Percentiles rank a stretch among this genome's conserved stretches.
These are phyloP conservation scores for Kodamaea sagamina DNA, from an alignment of 805 yeast genomes.

Conservation along the genomic window DNA sequence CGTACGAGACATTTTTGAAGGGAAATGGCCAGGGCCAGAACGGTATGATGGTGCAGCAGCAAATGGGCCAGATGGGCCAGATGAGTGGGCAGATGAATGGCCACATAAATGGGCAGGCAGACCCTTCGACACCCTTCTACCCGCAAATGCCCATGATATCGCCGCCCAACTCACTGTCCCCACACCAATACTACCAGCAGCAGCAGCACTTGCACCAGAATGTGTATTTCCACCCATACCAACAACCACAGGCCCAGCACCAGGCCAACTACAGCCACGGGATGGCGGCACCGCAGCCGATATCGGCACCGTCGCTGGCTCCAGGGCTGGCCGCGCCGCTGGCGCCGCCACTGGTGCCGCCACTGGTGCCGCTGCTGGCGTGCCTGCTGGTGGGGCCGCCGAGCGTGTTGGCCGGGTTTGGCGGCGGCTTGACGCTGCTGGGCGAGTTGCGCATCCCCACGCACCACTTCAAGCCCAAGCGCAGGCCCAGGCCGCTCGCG, in stretches of 20 bases:
- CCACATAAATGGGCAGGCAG: not conserved
- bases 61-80: not conserved
- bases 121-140: constrained; percentile 16
- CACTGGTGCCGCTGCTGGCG: constrained; percentile 7
- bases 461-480: constrained; percentile 37
- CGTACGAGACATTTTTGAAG: constrained; percentile 36
- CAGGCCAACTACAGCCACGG: constrained; percentile 2
- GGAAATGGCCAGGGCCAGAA: constrained; percentile 7
- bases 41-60: constrained; percentile 1
- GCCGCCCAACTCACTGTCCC: constrained; percentile 32
- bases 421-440: constrained; percentile 3
- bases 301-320: constrained; percentile 1
- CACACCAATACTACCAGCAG: constrained; percentile 16
- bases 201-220: constrained; percentile 8
- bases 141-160: constrained; percentile 20
- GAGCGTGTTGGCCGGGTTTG: not conserved
- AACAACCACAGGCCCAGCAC: constrained; percentile 3
- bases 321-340: constrained; percentile 6
- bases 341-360: constrained; percentile 3
- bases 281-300: constrained; percentile 2
- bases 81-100: too few relatives aligned
- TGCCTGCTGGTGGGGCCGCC: constrained; percentile 4
- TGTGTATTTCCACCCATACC: constrained; percentile 2
- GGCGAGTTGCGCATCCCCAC: constrained; percentile 22
- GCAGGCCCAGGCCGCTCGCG: constrained; percentile 42